phyloP scores from a whole-genome alignment of 441 rosid genomes.

The Aleurites moluccanus region DNA sequence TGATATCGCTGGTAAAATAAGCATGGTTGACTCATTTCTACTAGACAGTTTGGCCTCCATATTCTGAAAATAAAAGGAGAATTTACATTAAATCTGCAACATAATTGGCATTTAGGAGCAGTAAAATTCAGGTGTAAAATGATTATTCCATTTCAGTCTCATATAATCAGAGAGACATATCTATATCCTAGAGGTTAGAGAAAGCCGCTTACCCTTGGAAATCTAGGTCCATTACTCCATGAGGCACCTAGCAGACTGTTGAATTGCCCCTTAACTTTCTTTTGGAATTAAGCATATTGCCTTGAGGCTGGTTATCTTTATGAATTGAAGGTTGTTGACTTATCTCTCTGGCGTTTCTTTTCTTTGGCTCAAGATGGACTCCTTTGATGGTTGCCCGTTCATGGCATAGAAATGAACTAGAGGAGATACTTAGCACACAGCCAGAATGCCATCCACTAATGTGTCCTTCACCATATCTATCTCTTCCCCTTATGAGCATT shows the following conservation, averaged over 20 bases:
- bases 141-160: too few species aligned
- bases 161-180: too few species aligned
- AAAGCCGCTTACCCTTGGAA: too few species aligned
- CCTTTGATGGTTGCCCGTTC: conserved; percentile 92
- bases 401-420: conserved; percentile 83
- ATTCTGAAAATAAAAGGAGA: too few species aligned
- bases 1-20: too few species aligned
- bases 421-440: conserved; percentile 58
- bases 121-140: too few species aligned
- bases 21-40: too few species aligned
- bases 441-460: conserved; percentile 39
- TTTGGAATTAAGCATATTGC: conserved; percentile 1
- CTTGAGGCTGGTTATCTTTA: neutral
- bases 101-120: too few species aligned
- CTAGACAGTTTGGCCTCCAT: too few species aligned
- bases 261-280: neutral
- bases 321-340: conserved; percentile 14
- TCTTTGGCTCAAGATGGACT: conserved; percentile 58
- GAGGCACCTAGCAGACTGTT: conserved; percentile 1
- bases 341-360: conserved; percentile 19
- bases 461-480: conserved; percentile 70
- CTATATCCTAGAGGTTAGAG: too few species aligned
- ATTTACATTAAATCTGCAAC: too few species aligned
- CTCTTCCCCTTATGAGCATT: conserved; percentile 94
- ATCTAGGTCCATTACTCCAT: too few species aligned